Conservation (phyloP, 768 basidiomycete species). For the Suillus subalutaceus region DNA sequence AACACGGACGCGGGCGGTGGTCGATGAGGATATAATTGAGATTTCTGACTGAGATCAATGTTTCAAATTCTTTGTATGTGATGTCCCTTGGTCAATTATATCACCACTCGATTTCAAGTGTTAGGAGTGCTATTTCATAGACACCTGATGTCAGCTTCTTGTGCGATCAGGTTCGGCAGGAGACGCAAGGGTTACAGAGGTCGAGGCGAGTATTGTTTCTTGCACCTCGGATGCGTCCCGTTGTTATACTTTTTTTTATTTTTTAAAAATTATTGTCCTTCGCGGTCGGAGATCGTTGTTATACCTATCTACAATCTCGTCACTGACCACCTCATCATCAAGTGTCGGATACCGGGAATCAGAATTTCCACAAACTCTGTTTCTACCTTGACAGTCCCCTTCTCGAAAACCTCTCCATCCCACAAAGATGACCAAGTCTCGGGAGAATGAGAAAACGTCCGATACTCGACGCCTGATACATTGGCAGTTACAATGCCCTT, state of each 20-base stretch:
- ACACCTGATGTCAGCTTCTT: background rate
- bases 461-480: background rate
- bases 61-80: background rate
- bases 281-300: too few relatives aligned
- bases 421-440: constrained; percentile 22
- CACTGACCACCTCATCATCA: background rate
- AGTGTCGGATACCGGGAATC: background rate
- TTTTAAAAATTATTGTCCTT: too few relatives aligned
- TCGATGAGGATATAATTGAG: constrained; percentile 51
- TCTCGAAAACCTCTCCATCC: constrained; percentile 28
- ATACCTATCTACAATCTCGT: background rate
- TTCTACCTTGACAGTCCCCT: constrained; percentile 37
- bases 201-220: background rate
- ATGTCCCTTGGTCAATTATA: background rate
- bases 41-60: constrained; percentile 39
- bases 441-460: constrained; percentile 17
- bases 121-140: background rate
- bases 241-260: too few relatives aligned
- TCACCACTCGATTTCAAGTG: background rate
- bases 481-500: constrained; percentile 8
- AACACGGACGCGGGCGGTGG: constrained; percentile 42
- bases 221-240: background rate
- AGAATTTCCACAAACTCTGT: constrained; percentile 14
- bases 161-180: background rate
- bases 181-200: background rate